Base-by-base conservation (phyloP, 169 alveolate genomes). In the Toxoplasma gondii region DNA sequence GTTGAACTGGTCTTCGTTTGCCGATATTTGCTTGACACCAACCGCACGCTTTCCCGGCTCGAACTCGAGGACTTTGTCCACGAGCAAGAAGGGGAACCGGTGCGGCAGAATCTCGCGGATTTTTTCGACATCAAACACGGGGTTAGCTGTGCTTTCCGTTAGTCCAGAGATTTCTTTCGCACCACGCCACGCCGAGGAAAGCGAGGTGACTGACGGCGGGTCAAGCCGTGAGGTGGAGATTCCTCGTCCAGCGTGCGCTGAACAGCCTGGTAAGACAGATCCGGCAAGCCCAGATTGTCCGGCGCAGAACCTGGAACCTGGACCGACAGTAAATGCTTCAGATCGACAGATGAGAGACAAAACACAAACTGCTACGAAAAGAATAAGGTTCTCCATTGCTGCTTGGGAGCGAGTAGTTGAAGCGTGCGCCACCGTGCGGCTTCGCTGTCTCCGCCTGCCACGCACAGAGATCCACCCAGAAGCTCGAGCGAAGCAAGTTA, bases 41-140 rank as follows among this genome's bases (percentile, higher is more conserved):
- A 96, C 96, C 36, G 96, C 96, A 54, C 95, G 82, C 86, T 92
- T 94, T 39, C 95, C 96, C 38, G 95, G 91, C 83, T 95, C 95
- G 80, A 93, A 86, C 90, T 93, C 90, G 49, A 96, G 86, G 80
- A 96, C 96, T 88, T 95, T 96, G 91, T 96, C 97, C n/a, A 96
- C 96, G 24, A 96, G 91, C 41, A 96, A 96, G 83, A 96, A 96
- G 41, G 97, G 97, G 39, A 84, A 96, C 31, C 97, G 91, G 83
- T 96, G 97, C 27, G 97, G 97, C 44, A 96, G 95, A 22, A 95
- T 86, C 74, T 70, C 84, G 38, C 86, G 87, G 70, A 96, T 96
- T 38, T 93, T 83, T 83, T 96, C 97, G 2, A 93, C 92, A 64
- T 95, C 93, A 22, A 94, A 54, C 43, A 86, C 93, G 12, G 93